Conservation (phyloP, 2,329 filamentous ascomycete genomes). For the Colletotrichum brevisporum region DNA sequence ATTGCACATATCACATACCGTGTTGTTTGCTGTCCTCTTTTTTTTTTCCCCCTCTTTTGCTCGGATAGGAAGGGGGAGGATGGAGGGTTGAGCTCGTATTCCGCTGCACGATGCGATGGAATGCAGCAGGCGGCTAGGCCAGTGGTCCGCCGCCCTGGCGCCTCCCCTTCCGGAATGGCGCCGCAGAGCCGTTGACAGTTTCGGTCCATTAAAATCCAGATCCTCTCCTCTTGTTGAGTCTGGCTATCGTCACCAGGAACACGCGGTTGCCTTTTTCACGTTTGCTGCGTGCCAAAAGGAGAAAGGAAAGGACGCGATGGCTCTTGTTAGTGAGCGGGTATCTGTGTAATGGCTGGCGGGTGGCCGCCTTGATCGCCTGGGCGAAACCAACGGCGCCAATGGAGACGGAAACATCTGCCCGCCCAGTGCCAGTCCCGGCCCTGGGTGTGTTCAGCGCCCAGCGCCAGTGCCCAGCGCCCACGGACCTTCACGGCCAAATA, state of each 20-base stretch:
- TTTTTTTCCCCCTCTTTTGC: background rate
- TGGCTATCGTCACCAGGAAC: conserved; percentile 17
- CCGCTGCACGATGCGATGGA: conserved; percentile 3
- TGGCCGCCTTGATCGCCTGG: conserved; percentile 32
- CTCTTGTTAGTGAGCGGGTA: conserved; percentile 1
- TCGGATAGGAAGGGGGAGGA: background rate
- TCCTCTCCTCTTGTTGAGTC: background rate
- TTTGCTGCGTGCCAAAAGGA: background rate
- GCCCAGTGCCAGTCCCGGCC: no score
- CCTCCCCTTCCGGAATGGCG: conserved; percentile 9
- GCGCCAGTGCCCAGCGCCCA: conserved; percentile 6
- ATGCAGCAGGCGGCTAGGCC: background rate
- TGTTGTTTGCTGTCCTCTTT: background rate
- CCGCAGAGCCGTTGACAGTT: conserved; percentile 21
- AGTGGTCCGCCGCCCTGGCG: background rate
- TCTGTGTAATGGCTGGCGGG: background rate
- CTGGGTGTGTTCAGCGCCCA: no score
- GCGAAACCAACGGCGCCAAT: conserved; percentile 37
- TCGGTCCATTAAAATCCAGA: conserved; percentile 11
- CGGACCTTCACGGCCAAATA: conserved; percentile 20
- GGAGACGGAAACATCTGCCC: conserved; percentile 1
- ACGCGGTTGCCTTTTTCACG: conserved; percentile 13
- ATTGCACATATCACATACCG: background rate
- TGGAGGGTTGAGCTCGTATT: conserved; percentile 18
- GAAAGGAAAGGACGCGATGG: background rate